phyloP scores from a whole-genome alignment of 2,329 filamentous ascomycete genomes.

The Epicoccum sorghinum region DNA sequence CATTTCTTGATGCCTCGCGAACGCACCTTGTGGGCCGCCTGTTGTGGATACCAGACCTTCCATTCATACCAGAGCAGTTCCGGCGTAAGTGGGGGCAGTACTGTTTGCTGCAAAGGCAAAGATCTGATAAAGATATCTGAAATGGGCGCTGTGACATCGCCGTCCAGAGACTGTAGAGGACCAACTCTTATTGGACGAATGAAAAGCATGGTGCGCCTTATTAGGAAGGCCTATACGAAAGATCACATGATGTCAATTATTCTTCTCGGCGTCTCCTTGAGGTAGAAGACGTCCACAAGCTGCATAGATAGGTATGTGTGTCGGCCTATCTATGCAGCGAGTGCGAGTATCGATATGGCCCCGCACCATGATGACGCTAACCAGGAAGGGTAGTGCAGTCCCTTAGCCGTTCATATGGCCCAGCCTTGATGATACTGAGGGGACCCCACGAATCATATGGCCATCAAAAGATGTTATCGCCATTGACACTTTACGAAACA shows the following conservation, averaged over 20 bases:
- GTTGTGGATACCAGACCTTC: constrained; percentile 79
- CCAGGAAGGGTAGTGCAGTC: constrained; percentile 31
- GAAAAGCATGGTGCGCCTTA: not conserved
- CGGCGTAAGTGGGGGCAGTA: constrained; percentile 85
- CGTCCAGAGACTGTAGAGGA: too few species aligned
- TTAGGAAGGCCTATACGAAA: not conserved
- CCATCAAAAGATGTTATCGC: constrained; percentile 20
- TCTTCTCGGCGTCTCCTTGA: not conserved
- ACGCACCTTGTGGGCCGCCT: constrained; percentile 77
- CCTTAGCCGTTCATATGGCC: constrained; percentile 17
- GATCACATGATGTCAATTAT: not conserved
- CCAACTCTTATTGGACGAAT: constrained; percentile 1
- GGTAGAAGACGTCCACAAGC: constrained; percentile 7
- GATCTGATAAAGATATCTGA: not conserved
- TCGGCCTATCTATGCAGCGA: constrained; percentile 8
- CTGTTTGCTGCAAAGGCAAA: constrained; percentile 72
- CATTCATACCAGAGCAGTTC: constrained; percentile 71
- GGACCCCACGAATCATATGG: constrained; percentile 24
- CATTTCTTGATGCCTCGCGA: constrained; percentile 78
- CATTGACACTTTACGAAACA: not conserved
- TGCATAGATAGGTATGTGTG: not conserved
- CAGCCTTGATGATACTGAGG: constrained; percentile 21
- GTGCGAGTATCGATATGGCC: constrained; percentile 12
- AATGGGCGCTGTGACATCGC: not conserved
- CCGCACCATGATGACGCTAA: constrained; percentile 18